Conservation (phyloP, 2,329 filamentous ascomycete genomes). For the Aspergillus intermedius region DNA sequence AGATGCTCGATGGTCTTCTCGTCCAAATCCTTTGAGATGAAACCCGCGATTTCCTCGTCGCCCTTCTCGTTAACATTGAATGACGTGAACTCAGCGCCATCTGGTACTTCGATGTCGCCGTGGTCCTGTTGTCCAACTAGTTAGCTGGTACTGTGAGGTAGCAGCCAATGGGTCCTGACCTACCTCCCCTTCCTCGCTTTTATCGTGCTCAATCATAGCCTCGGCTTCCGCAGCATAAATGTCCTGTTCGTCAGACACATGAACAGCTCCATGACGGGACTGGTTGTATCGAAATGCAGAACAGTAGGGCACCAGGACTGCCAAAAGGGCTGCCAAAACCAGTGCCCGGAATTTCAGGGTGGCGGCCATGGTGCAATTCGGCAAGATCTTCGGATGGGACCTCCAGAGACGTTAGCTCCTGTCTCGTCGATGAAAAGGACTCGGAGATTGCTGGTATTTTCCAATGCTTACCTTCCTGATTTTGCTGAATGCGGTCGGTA, state of each 20-base stretch:
- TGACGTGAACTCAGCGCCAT: slow-evolving; percentile 8
- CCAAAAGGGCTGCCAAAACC: slow-evolving; percentile 3
- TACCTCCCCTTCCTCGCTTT: slow-evolving; percentile 1
- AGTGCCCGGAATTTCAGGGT: slow-evolving; percentile 3
- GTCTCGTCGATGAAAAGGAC: background rate
- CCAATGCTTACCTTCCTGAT: background rate
- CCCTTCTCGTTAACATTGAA: slow-evolving; percentile 6
- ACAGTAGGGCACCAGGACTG: slow-evolving; percentile 6
- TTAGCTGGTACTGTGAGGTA: background rate
- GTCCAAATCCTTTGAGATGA: slow-evolving; percentile 8
- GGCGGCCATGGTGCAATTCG: slow-evolving; percentile 5
- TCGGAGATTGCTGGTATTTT: background rate
- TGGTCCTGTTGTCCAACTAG: slow-evolving; percentile 5
- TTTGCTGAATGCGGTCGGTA: background rate
- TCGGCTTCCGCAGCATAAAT: slow-evolving; percentile 7
- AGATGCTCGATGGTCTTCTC: slow-evolving; percentile 4
- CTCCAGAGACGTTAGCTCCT: background rate
- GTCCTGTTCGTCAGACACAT: slow-evolving; percentile 3
- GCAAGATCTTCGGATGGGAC: background rate
- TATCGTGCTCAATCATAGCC: slow-evolving; percentile 1
- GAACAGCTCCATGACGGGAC: slow-evolving; percentile 1
- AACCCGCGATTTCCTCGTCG: slow-evolving; percentile 8
- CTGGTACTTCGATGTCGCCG: slow-evolving; percentile 6
- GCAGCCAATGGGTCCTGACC: background rate
- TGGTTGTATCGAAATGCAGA: slow-evolving; percentile 3